Evolutionary conservation across 441 rosid genomes (phyloP).

Genomic region (Pelargonium citronellum): DNA sequence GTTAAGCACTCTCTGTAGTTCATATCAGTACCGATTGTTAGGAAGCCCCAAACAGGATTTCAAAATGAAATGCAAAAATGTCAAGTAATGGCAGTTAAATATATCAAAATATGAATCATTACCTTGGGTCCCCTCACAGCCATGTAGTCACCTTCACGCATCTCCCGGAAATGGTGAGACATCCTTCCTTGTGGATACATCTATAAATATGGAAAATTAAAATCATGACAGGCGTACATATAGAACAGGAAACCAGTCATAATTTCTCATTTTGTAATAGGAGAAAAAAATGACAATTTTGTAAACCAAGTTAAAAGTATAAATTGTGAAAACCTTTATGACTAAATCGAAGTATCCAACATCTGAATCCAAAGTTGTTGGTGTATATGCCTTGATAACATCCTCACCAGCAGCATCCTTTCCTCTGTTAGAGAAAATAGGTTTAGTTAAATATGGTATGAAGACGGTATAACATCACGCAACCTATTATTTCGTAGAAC

Average conservation of each 20-base stretch:
- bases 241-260: neutral
- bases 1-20: neutral
- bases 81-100: neutral
- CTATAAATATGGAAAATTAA: conserved; percentile 14
- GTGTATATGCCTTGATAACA: conserved; percentile 31
- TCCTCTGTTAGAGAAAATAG: conserved; percentile 24
- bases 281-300: neutral
- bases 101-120: conserved; percentile 9
- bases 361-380: conserved; percentile 36
- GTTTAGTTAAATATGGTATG: neutral
- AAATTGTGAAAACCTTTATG: conserved; percentile 25
- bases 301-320: neutral
- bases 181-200: conserved; percentile 51
- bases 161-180: conserved; percentile 47
- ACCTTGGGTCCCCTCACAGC: conserved; percentile 54
- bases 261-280: neutral
- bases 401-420: conserved; percentile 29
- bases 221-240: neutral
- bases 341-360: conserved; percentile 35
- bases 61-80: neutral
- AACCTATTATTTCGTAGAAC: neutral
- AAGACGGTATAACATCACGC: neutral
- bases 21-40: neutral
- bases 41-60: neutral
- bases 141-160: conserved; percentile 42